Evolutionary conservation across 2,329 filamentous ascomycete species (phyloP).

Genomic region (Pyricularia pennisetigena): DNA sequence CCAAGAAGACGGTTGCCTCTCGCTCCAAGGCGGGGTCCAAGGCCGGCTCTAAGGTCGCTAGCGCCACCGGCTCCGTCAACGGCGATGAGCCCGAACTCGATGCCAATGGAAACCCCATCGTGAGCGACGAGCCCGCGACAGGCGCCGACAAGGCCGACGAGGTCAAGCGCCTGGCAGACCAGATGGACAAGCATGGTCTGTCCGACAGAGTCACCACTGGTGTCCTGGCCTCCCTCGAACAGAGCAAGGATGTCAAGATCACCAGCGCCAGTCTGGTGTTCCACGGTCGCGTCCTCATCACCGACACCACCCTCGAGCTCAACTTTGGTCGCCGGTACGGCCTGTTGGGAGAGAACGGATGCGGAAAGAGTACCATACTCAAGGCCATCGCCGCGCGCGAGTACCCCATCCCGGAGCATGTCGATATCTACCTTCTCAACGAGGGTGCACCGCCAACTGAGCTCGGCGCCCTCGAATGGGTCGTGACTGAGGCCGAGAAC

Average conservation of each 20-base stretch:
- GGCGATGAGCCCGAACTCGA: slow-evolving; percentile 62
- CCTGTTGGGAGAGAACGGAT: slow-evolving; percentile 95
- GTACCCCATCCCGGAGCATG: slow-evolving; percentile 88
- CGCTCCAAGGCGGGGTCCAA: slow-evolving; percentile 59
- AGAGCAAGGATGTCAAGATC: slow-evolving; percentile 95
- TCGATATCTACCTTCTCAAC: slow-evolving; percentile 98
- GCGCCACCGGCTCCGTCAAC: slow-evolving; percentile 55
- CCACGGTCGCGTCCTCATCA: slow-evolving; percentile 94
- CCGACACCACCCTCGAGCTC: slow-evolving; percentile 86
- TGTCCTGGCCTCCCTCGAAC: slow-evolving; percentile 75
- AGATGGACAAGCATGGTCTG: slow-evolving; percentile 93
- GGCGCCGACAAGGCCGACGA: slow-evolving; percentile 64
- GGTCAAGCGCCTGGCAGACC: slow-evolving; percentile 78
- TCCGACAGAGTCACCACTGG: slow-evolving; percentile 98
- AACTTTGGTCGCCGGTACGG: slow-evolving; percentile 90
- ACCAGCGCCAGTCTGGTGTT: slow-evolving; percentile 89
- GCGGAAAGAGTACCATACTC: slow-evolving; percentile 95
- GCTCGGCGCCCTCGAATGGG: slow-evolving; percentile 90
- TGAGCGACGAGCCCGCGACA: slow-evolving; percentile 57
- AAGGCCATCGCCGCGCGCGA: slow-evolving; percentile 92
- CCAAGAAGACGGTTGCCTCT: slow-evolving; percentile 64
- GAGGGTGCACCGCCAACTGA: slow-evolving; percentile 88
- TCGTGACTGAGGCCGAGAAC: slow-evolving; percentile 85
- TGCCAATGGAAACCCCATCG: slow-evolving; percentile 45
- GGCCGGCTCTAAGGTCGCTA: slow-evolving; percentile 49